phyloP scores from a whole-genome alignment of 805 yeast species.

The Teunomyces kruisii region DNA sequence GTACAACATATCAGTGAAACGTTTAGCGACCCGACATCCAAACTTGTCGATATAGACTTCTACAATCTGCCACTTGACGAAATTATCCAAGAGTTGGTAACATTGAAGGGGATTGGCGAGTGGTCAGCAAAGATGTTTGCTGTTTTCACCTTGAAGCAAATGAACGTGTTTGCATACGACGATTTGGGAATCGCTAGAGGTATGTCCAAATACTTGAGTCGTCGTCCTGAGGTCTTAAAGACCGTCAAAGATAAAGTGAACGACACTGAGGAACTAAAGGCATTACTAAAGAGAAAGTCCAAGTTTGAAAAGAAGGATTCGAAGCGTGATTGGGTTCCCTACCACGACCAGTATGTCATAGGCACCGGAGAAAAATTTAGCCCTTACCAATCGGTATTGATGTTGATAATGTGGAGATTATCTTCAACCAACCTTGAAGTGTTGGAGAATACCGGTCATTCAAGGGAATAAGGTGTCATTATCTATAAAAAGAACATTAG shows the following conservation, averaged over 20 bases:
- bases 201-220: constrained; percentile 57
- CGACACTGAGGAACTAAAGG: constrained; percentile 31
- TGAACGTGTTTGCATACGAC: constrained; percentile 71
- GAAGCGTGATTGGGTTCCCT: constrained; percentile 64
- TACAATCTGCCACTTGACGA: constrained; percentile 45
- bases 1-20: constrained; percentile 53
- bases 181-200: constrained; percentile 90
- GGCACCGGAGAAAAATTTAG: constrained; percentile 55
- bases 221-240: constrained; percentile 49
- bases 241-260: constrained; percentile 41
- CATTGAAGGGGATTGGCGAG: constrained; percentile 69
- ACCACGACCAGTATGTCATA: constrained; percentile 57
- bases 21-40: constrained; percentile 42
- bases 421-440: constrained; percentile 58
- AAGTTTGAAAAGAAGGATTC: constrained; percentile 31
- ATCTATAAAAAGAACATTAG: constrained; percentile 1
- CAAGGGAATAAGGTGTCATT: not conserved
- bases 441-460: constrained; percentile 12
- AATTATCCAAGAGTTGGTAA: constrained; percentile 47
- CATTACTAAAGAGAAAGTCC: constrained; percentile 39
- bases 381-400: constrained; percentile 69
- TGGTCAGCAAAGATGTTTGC: constrained; percentile 94
- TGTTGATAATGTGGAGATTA: constrained; percentile 74
- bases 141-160: constrained; percentile 61
- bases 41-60: constrained; percentile 30